These are phyloP conservation scores for Scutellaria galericulata DNA, from an alignment of 257 asterid genomes.

Conservation along the genomic window DNA sequence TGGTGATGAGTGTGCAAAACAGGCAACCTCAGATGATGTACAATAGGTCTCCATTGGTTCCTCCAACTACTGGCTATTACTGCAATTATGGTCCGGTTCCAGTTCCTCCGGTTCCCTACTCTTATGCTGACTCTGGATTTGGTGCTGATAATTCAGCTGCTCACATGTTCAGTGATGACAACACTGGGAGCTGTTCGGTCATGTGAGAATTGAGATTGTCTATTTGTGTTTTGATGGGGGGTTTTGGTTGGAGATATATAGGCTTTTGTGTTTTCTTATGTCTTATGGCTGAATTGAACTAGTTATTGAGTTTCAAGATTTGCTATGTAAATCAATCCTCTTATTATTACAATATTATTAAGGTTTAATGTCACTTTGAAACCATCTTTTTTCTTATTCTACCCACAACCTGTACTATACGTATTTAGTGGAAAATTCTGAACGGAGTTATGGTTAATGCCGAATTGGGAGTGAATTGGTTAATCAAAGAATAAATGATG, in stretches of 20 bases:
- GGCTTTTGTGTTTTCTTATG: neutral
- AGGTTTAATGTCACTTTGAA: too few species aligned
- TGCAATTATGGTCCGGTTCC: conserved; percentile 44
- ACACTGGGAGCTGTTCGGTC: conserved; percentile 61
- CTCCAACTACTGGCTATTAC: conserved; percentile 59
- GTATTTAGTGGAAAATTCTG: too few species aligned
- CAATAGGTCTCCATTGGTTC: conserved; percentile 56
- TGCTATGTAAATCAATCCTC: neutral
- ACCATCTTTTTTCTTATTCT: too few species aligned
- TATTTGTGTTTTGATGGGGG: neutral
- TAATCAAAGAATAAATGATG: too few species aligned
- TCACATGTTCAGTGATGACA: conserved; percentile 65
- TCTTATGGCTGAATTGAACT: neutral
- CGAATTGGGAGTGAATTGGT: too few species aligned
- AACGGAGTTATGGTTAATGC: too few species aligned
- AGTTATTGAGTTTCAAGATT: conserved; percentile 3
- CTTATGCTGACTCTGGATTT: conserved; percentile 33
- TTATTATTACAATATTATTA: neutral
- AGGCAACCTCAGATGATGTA: conserved; percentile 55
- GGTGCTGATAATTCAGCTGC: conserved; percentile 41
- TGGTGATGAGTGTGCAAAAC: conserved; percentile 26
- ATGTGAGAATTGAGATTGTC: conserved; percentile 47
- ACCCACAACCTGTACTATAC: too few species aligned
- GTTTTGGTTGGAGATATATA: too few species aligned
- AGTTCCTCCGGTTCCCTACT: conserved; percentile 13